These are phyloP conservation scores for Brassica juncea DNA, from an alignment of 345 rosid genomes.

Conservation along the genomic window DNA sequence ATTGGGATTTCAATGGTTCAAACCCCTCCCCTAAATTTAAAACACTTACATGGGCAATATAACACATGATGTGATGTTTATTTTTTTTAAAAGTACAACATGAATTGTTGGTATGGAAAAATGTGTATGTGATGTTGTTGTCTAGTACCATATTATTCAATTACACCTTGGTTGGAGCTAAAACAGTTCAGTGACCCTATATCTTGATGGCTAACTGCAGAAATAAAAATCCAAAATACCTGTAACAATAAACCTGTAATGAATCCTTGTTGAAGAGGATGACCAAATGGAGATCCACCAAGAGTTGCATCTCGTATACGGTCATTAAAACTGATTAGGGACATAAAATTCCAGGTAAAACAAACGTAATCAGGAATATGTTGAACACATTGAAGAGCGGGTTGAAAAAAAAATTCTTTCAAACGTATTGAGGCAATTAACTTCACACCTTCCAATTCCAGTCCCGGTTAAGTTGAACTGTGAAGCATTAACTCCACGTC, in stretches of 20 bases:
- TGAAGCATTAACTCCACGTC: slow-evolving; percentile 86
- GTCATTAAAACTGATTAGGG: slow-evolving; percentile 78
- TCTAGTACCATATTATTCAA: neutral
- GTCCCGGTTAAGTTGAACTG: slow-evolving; percentile 77
- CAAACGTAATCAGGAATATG: slow-evolving; percentile 14
- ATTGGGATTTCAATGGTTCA: neutral
- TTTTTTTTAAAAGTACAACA: neutral
- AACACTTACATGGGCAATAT: neutral
- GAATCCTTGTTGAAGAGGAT: slow-evolving; percentile 96
- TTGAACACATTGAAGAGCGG: slow-evolving; percentile 8
- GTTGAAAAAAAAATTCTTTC: neutral
- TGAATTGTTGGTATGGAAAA: neutral
- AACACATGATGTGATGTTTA: neutral
- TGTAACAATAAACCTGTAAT: slow-evolving; percentile 79
- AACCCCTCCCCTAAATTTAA: neutral
- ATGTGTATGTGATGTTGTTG: neutral
- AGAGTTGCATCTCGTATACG: slow-evolving; percentile 94
- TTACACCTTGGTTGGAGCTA: neutral
- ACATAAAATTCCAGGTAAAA: slow-evolving; percentile 20
- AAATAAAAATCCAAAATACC: slow-evolving; percentile 47
- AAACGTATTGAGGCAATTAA: slow-evolving; percentile 5
- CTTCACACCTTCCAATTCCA: slow-evolving; percentile 83
- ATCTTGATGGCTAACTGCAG: slow-evolving; percentile 13
- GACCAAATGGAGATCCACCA: slow-evolving; percentile 99
- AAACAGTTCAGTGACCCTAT: neutral